Evolutionary conservation across 371 early-diverging fungal species (phyloP), one percentile per base, ranked within the genome.

Genomic region (Rhizopus delemar): DNA sequence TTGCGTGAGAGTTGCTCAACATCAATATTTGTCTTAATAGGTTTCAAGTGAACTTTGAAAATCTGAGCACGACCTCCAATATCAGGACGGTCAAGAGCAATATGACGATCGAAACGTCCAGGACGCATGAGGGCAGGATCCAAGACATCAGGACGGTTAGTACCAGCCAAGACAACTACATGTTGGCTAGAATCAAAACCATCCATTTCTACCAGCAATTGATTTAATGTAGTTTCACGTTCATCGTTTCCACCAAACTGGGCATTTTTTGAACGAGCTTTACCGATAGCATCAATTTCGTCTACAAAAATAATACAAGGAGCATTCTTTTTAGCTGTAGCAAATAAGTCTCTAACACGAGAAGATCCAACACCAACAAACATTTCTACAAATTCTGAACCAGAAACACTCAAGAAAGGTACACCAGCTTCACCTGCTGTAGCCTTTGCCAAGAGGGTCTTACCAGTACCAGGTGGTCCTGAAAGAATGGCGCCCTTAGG

Each of bases 281-380:
- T 98, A 53, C 99, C 99, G 62, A 99, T 98, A 4, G 99, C 99
- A 80, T 99, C 99, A 65, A 99, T 99, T 77, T 99, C 99, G 67
- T 99, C 99, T 36, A 99, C 94, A 76, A 99, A 99, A 66, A 99
- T 93, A 58, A 99, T 99, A 74, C 97, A 96, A 1, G 99, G 99
- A 12, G 97, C 89, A 65, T 94, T 86, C 82, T 97, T 96, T 75
- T 96, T 93, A 55, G 99, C 99, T 32, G 86, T 94, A 3, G 93
- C 87, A 79, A 99, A 99, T 67, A 99, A 71, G 68, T 98, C 98
- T 34, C 99, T 88, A 1, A 99, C 97, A 49, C 98, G 89, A 31
- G 95, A 93, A 13, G 97, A 91, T 45, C 99, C 99, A 12, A 99
- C 98, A 70, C 99, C 99, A 22, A 99, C 99, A 89, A 98, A 99